Evolutionary conservation across 2,329 filamentous ascomycete species (phyloP), one percentile per base, ranked within the genome.

Genomic region (Dactylellina haptotyla): DNA sequence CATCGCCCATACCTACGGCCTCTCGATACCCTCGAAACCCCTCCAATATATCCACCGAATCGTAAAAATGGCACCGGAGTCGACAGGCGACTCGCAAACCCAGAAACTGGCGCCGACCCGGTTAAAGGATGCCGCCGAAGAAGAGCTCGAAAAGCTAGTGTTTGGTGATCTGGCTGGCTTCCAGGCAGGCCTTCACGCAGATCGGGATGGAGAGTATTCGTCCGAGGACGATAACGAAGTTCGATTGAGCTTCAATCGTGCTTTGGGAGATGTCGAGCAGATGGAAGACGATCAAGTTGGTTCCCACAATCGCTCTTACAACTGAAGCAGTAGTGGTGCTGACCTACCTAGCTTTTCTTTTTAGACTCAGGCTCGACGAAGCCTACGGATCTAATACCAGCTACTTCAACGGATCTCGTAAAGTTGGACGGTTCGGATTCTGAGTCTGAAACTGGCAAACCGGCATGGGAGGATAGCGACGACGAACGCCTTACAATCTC

Each of bases 381-480:
- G 20, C 39, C 70, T 63, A 78, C 58, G 70, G 66, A 37, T 54
- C 54, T 65, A 39, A 39, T 56, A 32, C 25, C 30, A 3, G 43
- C 59, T 2, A 10, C 67, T 8, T 39, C 59, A 54, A 78, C 80
- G 50, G 77, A 83, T 75, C 80, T 82, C 76, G 79, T 80, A 51
- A 79, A 81, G 64, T 80, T 81, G 48, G 80, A 81, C 18, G 79
- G 80, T 3, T 81, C 81, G 34, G 79, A 71, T 14, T 69, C 70
- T 0, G 72, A 77, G 23, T 46, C 61, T 0, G 77, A 79, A n/a
- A 64, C 70, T 9, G 70, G 76, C n/a, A 79, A 84, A 18, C 85
- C 89, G 1, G 91, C 88, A 0, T 99, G 95, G 95, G 88, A 93
- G 77, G 95, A 99, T 80, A 98, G 93, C 81, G 95, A 99, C 78